Evolutionary conservation across 1,284 basidiomycete genomes (phyloP).

Genomic region (Lignosus rhinocerotis): DNA sequence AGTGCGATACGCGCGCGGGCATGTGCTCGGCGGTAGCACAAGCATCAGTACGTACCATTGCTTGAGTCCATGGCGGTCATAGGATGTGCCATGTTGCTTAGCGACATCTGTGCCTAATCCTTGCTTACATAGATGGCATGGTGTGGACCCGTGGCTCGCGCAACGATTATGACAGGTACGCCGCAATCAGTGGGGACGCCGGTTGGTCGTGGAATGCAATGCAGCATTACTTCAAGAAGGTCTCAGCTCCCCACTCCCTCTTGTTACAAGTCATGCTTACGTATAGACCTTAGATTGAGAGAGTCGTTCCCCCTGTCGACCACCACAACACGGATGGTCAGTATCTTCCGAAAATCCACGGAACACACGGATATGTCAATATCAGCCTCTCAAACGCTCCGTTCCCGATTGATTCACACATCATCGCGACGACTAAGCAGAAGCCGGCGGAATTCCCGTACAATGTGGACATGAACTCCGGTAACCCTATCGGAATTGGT

Average conservation of each 20-base stretch:
- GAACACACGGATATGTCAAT: conserved; percentile 30
- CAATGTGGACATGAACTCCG: conserved; percentile 41
- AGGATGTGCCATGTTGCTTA: too few species aligned
- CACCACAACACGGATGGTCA: conserved; percentile 18
- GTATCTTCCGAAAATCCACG: conserved; percentile 20
- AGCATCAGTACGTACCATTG: conserved; percentile 24
- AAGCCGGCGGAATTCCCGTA: conserved; percentile 37
- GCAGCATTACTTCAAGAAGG: conserved; percentile 13
- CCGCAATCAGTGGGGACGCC: conserved; percentile 20
- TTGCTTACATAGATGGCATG: not conserved
- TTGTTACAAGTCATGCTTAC: not conserved
- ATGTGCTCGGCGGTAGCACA: conserved; percentile 28
- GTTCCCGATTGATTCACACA: conserved; percentile 33
- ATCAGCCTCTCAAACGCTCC: conserved; percentile 38
- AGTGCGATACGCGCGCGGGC: conserved; percentile 26
- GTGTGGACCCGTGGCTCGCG: not conserved
- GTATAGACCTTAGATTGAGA: conserved; percentile 13
- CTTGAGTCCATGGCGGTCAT: not conserved
- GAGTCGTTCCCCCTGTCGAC: conserved; percentile 22
- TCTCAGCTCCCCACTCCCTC: not conserved
- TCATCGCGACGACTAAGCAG: conserved; percentile 36
- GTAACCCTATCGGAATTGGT: conserved; percentile 36
- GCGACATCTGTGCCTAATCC: not conserved
- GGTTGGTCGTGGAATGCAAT: conserved; percentile 28
- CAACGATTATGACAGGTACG: not conserved